Percentiles rank a stretch among this genome's conserved stretches.
Evolutionary conservation across 164 flowering plant genomes (phyloP).

Genomic region (Berberis thunbergii): DNA sequence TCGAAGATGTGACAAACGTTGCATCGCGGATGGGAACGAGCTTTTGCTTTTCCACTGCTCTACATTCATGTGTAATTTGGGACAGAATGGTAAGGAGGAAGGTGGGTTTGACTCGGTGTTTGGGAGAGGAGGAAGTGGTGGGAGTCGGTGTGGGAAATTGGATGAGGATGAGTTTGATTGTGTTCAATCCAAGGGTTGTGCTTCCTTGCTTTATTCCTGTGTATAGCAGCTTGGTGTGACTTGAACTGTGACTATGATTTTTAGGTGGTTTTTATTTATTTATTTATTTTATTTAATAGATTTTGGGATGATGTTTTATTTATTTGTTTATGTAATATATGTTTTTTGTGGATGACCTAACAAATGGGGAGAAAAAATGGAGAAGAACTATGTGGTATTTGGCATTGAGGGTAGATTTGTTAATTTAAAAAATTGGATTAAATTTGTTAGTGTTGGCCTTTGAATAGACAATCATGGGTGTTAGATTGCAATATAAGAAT

Average conservation of each 20-base stretch:
- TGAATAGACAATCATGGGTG: no score
- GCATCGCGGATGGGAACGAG: constrained; percentile 87
- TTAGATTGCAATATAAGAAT: no score
- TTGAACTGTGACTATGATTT: constrained; percentile 3
- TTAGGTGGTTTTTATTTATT: neutral
- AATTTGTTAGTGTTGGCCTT: no score
- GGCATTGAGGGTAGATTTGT: no score
- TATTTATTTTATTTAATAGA: neutral
- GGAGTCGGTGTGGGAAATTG: constrained; percentile 14
- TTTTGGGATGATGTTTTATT: neutral
- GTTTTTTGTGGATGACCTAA: no score
- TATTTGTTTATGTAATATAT: no score
- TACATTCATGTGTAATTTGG: constrained; percentile 60
- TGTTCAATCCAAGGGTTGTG: constrained; percentile 81
- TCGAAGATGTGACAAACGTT: constrained; percentile 42
- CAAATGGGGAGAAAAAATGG: no score
- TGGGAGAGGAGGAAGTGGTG: constrained; percentile 24
- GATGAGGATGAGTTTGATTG: constrained; percentile 75
- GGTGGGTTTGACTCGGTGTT: constrained; percentile 64
- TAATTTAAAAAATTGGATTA: no score
- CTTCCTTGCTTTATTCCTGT: constrained; percentile 89
- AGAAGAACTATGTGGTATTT: no score
- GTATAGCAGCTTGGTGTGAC: constrained; percentile 26
- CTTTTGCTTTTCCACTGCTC: constrained; percentile 71
- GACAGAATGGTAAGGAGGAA: constrained; percentile 29